phyloP scores from a whole-genome alignment of 768 basidiomycete species.

The Cystobasidium tubakii region DNA sequence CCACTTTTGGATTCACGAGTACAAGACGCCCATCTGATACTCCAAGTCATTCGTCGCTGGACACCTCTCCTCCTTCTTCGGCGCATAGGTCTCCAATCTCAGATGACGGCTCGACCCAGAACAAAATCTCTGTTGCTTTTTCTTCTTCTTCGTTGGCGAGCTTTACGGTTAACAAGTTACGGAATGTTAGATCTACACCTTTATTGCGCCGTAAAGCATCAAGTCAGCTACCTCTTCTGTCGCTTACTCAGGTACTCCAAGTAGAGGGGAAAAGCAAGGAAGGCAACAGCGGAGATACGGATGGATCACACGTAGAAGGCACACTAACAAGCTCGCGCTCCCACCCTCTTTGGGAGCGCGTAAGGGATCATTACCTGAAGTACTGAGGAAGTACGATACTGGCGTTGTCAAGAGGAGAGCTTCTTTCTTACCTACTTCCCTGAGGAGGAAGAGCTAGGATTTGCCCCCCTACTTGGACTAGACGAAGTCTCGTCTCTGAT shows the following conservation, averaged over 20 bases:
- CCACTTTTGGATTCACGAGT: background rate
- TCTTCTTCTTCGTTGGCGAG: background rate
- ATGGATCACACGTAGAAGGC: background rate
- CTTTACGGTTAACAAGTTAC: background rate
- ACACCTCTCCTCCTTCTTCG: background rate
- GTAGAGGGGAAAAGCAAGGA: too few relatives aligned
- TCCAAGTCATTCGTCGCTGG: background rate
- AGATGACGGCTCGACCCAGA: background rate
- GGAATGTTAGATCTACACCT: constrained; percentile 4
- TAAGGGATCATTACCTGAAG: background rate
- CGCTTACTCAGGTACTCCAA: background rate
- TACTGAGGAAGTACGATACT: background rate
- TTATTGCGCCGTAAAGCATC: background rate
- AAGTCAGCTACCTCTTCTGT: background rate
- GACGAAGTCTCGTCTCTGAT: too few relatives aligned
- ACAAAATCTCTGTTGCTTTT: background rate
- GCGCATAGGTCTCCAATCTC: background rate
- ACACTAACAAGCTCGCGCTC: too few relatives aligned
- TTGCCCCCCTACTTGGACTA: too few relatives aligned
- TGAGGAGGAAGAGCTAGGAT: background rate
- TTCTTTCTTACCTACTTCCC: background rate
- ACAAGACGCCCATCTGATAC: background rate
- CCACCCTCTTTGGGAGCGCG: background rate
- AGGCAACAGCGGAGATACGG: background rate
- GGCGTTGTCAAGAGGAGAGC: background rate